Evolutionary conservation across 257 asterid species (phyloP), one percentile per base, ranked within the genome.

Genomic region (Solanum arcanum): DNA sequence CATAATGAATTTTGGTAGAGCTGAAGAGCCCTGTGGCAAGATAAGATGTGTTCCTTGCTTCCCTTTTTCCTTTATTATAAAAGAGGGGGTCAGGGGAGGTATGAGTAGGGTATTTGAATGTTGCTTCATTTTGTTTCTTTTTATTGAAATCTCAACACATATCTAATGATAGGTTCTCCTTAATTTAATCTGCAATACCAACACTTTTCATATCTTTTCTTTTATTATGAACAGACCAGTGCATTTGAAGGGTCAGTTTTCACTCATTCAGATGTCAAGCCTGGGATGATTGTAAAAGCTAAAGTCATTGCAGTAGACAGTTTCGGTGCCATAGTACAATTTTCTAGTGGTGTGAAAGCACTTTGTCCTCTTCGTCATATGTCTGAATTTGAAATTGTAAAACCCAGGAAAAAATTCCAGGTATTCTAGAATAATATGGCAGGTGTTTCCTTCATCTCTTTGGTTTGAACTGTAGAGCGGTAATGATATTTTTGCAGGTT

Each of bases 281-380:
- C 99, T 16, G 99, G 99, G 88, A 97, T 97, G 99, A 93, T 96
- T 89, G 98, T 96, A 56, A 97, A 96, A 89, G 99, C 94, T 88
- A 97, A 96, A 93, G 98, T 96, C 83, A 91, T 94, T 86, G 88
- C 92, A 81, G 97, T 94, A 39, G 95, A 95, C 89, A 91, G 92
- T 86, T 97, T 93, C 88, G 99, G 98, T 89, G 97, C 99, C 85
- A 93, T 96, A 88, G 98, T 97, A 89, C 98, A 95, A 90, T 93
- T 95, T 88, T 91, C 97, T 66, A 92, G 98, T 89, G 98, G 99
- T 41, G 94, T 97, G 88, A 97, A 97, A 91, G 99, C 99, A n/a
- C 96, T 95, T 13, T 97, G 99, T 83, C 99, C 99, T 87, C 99
- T 97, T 87, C 98, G 99, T 29, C 99, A 97, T 89, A 97, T 97